These are phyloP conservation scores for Pleurotus eryngii DNA, from an alignment of 768 basidiomycete genomes.

Conservation along the genomic window DNA sequence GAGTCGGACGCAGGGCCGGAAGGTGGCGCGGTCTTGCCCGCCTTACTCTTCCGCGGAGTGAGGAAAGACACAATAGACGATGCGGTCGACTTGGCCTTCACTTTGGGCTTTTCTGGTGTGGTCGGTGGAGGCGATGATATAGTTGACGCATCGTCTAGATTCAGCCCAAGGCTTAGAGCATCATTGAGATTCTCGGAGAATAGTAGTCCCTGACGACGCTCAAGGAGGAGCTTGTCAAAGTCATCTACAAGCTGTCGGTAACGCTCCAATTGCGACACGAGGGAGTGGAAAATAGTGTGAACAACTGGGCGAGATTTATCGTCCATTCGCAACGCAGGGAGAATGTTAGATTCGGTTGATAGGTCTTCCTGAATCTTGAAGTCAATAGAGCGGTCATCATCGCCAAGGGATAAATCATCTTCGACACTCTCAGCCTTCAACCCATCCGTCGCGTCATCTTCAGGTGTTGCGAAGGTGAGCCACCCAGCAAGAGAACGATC, in stretches of 20 bases:
- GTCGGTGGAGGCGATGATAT: conserved; percentile 15
- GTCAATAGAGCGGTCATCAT: conserved; percentile 82
- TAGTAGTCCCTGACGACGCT: conserved; percentile 84
- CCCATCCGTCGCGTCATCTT: conserved; percentile 24
- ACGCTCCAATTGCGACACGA: conserved; percentile 77
- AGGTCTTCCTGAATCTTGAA: conserved; percentile 66
- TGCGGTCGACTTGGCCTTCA: conserved; percentile 45
- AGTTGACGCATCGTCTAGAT: conserved; percentile 49
- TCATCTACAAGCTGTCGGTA: conserved; percentile 72
- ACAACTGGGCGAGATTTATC: conserved; percentile 75
- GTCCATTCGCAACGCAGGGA: conserved; percentile 68
- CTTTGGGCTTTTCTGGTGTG: conserved; percentile 38
- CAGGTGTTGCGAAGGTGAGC: conserved; percentile 66
- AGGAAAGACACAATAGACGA: conserved; percentile 73
- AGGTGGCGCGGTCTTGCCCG: conserved; percentile 27
- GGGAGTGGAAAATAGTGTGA: conserved; percentile 75
- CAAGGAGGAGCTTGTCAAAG: conserved; percentile 81
- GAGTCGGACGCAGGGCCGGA: conserved; percentile 44
- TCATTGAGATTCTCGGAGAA: conserved; percentile 93
- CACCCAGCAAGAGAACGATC: conserved; percentile 85
- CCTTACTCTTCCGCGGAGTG: conserved; percentile 69
- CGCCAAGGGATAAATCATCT: conserved; percentile 19
- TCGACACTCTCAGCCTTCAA: conserved; percentile 3
- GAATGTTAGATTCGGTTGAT: conserved; percentile 48
- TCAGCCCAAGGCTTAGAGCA: conserved; percentile 72